Conservation (phyloP, 2,329 filamentous ascomycete genomes). For the Fusarium fujikuroi region DNA sequence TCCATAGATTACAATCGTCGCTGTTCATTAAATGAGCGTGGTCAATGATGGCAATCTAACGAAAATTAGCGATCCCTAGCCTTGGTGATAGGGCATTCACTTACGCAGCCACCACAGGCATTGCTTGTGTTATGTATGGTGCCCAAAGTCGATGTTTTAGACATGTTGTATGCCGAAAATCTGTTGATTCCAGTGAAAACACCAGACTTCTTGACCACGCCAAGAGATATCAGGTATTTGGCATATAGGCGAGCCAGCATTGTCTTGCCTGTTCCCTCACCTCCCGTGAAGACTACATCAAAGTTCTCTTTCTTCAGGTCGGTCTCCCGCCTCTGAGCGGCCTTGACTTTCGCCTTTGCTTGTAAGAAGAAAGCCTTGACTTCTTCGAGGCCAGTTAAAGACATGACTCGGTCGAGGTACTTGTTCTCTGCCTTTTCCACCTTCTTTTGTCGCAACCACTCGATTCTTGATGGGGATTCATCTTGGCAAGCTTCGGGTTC, state of each 20-base stretch:
- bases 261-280: conserved; percentile 47
- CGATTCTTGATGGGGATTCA: conserved; percentile 55
- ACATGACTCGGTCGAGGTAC: conserved; percentile 69
- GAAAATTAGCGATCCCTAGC: conserved; percentile 10
- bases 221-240: conserved; percentile 44
- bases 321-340: conserved; percentile 60
- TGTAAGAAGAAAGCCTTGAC: conserved; percentile 68
- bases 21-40: conserved; percentile 46
- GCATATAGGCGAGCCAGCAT: conserved; percentile 46
- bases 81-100: conserved; percentile 2
- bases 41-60: conserved; percentile 45
- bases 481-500: conserved; percentile 47
- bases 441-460: conserved; percentile 56
- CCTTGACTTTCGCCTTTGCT: conserved; percentile 58
- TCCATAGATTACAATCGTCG: conserved; percentile 45
- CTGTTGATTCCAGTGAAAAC: conserved; percentile 54
- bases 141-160: conserved; percentile 49
- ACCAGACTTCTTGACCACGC: conserved; percentile 50
- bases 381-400: conserved; percentile 70
- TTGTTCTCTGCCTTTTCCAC: conserved; percentile 60
- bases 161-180: conserved; percentile 45
- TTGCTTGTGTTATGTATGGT: conserved; percentile 55
- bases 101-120: conserved; percentile 67
- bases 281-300: conserved; percentile 47
- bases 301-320: conserved; percentile 56